These are phyloP conservation scores for Nadsonia starkeyi-henricii DNA, from an alignment of 1,139 yeast species.

Conservation along the genomic window DNA sequence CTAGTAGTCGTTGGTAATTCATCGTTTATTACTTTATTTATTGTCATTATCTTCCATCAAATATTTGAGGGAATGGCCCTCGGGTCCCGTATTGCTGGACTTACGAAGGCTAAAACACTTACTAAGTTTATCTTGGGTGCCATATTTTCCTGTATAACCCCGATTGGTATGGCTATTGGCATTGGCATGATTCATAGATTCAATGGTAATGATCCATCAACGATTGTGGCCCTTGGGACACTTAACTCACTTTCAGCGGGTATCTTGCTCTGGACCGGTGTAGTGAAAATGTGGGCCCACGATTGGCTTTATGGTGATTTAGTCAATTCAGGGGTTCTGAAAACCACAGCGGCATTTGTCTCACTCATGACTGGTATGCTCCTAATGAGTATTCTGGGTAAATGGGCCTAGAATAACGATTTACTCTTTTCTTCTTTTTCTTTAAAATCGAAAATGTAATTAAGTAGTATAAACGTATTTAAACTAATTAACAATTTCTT, in stretches of 20 bases:
- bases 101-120: slow-evolving; percentile 15
- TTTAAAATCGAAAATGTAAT: too few relatives aligned
- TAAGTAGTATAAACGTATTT: too few relatives aligned
- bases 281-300: slow-evolving; percentile 73
- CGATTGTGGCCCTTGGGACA: slow-evolving; percentile 56
- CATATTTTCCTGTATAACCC: slow-evolving; percentile 54
- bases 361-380: slow-evolving; percentile 24
- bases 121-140: slow-evolving; percentile 21
- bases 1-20: slow-evolving; percentile 61
- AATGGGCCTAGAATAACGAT: slow-evolving; percentile 28
- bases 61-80: slow-evolving; percentile 84
- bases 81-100: slow-evolving; percentile 66
- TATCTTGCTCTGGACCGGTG: slow-evolving; percentile 63
- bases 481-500: too few relatives aligned
- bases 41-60: slow-evolving; percentile 80
- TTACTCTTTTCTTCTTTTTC: too few relatives aligned
- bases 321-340: slow-evolving; percentile 16
- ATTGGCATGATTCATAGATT: slow-evolving; percentile 59
- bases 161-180: slow-evolving; percentile 75
- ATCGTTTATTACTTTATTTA: slow-evolving; percentile 50
- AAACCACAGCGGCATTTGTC: slow-evolving; percentile 16
- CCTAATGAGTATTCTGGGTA: slow-evolving; percentile 30
- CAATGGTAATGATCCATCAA: slow-evolving; percentile 37
- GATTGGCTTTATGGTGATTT: slow-evolving; percentile 33
- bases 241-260: slow-evolving; percentile 75